Evolutionary conservation across 2,329 filamentous ascomycete genomes (phyloP).

Genomic region (Diaporthe eres): DNA sequence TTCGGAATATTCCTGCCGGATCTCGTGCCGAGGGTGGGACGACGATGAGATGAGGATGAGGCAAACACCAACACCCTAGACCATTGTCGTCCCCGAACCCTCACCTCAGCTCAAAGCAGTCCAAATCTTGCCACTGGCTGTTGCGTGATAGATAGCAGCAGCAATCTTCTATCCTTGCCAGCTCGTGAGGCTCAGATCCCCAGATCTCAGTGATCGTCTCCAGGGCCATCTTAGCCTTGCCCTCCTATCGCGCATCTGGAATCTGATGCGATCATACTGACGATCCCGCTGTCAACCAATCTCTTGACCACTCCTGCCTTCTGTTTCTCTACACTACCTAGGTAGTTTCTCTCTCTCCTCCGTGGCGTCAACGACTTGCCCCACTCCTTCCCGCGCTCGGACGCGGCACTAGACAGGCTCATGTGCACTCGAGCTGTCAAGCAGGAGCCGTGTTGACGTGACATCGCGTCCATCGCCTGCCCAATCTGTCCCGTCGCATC

Average conservation of each 20-base stretch:
- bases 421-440: neutral
- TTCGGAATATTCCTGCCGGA: slow-evolving; percentile 14
- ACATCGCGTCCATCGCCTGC: slow-evolving; percentile 29
- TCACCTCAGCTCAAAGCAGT: neutral
- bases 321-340: neutral
- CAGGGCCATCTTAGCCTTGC: neutral
- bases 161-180: neutral
- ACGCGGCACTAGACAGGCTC: neutral
- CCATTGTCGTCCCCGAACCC: neutral
- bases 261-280: slow-evolving; percentile 8
- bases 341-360: neutral
- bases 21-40: neutral
- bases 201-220: neutral
- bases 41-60: slow-evolving; percentile 7
- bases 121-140: neutral
- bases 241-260: slow-evolving; percentile 13
- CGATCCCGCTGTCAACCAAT: slow-evolving; percentile 22
- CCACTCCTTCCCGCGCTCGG: neutral
- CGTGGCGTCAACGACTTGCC: slow-evolving; percentile 2
- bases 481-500: slow-evolving; percentile 10
- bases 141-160: neutral
- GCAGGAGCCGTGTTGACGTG: slow-evolving; percentile 7
- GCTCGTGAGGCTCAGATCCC: neutral
- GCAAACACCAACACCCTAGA: neutral
- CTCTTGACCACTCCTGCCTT: neutral